Evolutionary conservation across 352 stramenopile genomes (phyloP).

Genomic region (Phytophthora sp.): DNA sequence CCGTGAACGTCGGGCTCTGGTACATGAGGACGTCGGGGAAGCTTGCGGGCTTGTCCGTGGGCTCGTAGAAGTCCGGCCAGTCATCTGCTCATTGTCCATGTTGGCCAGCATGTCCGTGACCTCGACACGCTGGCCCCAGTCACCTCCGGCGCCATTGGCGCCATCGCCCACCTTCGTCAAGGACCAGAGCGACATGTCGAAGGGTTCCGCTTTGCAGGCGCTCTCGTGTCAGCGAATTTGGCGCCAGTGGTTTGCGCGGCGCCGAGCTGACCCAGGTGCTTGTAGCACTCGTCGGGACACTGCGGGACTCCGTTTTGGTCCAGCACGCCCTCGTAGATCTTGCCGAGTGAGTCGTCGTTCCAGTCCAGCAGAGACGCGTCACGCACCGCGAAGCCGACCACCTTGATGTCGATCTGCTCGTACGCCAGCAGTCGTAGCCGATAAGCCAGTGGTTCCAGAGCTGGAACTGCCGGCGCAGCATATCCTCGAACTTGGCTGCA

Average conservation of each 20-base stretch:
- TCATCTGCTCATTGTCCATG: not conserved
- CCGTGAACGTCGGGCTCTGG: not conserved
- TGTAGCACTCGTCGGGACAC: not conserved
- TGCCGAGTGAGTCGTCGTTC: not conserved
- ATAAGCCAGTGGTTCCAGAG: not conserved
- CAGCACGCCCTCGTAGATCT: not conserved
- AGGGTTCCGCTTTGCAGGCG: not conserved
- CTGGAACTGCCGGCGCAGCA: not conserved
- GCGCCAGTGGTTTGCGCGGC: not conserved
- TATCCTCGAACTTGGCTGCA: not conserved
- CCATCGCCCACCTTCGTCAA: no score
- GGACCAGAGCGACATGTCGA: not conserved
- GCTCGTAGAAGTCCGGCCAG: not conserved
- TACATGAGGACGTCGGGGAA: not conserved
- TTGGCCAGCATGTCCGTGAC: not conserved
- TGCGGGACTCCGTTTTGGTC: not conserved
- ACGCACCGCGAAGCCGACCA: not conserved
- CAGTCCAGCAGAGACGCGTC: not conserved
- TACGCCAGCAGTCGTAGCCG: not conserved
- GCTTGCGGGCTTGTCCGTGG: not conserved
- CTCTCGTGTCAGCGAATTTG: no score
- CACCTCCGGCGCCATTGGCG: no score
- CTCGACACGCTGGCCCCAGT: not conserved
- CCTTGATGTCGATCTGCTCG: not conserved
- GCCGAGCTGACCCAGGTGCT: not conserved